phyloP scores from a whole-genome alignment of 306 rosid species.

The Amphicarpaea edgeworthii region DNA sequence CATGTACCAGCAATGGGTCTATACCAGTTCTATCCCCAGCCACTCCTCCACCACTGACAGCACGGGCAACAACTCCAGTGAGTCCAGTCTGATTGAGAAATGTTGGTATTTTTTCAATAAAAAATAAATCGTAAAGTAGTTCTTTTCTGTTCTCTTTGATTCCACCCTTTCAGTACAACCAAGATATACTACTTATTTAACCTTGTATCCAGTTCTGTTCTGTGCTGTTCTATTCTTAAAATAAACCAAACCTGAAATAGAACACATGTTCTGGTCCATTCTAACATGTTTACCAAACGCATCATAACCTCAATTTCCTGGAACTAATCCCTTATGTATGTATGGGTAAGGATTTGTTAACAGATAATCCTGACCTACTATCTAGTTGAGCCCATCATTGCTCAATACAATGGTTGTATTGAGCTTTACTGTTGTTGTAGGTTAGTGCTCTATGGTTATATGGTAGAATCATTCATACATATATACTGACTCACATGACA shows the following conservation, averaged over 20 bases:
- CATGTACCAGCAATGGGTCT: not conserved
- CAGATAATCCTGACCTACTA: constrained; percentile 12
- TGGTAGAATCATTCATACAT: constrained; percentile 16
- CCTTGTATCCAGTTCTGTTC: not conserved
- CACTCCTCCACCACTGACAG: not conserved
- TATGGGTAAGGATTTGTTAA: not conserved
- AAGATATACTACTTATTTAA: not conserved
- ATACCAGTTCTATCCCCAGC: not conserved
- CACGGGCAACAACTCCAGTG: not conserved
- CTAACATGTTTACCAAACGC: not conserved
- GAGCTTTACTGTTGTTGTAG: not conserved
- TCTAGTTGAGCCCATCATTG: not conserved
- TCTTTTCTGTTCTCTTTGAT: not conserved
- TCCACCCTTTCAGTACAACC: not conserved
- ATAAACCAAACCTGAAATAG: too few relatives aligned
- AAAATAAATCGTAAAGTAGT: not conserved
- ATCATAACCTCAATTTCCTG: constrained; percentile 2
- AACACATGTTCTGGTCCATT: not conserved
- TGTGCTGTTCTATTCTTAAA: too few relatives aligned
- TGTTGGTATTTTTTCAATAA: not conserved
- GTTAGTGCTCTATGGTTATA: not conserved
- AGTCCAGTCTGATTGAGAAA: not conserved
- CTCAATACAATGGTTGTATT: not conserved
- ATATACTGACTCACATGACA: not conserved
- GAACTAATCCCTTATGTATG: not conserved